phyloP scores from a whole-genome alignment of 371 early-diverging fungal genomes.

The Parasitella parasitica region DNA sequence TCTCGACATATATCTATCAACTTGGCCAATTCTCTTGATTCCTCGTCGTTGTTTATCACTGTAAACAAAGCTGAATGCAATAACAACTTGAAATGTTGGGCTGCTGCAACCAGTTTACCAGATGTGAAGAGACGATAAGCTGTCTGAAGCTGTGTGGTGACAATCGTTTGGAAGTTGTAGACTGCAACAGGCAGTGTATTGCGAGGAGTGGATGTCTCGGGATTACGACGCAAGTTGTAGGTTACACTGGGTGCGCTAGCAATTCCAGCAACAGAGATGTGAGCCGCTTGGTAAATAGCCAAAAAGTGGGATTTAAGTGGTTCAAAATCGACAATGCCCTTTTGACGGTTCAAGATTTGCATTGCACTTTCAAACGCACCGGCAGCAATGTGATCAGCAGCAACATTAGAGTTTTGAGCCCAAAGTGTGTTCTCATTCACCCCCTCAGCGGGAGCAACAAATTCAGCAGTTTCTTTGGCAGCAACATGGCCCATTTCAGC shows the following conservation, averaged over 20 bases:
- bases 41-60: conserved; percentile 53
- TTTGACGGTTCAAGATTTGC: conserved; percentile 87
- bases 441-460: conserved; percentile 74
- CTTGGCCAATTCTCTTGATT: conserved; percentile 75
- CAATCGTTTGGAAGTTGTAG: conserved; percentile 54
- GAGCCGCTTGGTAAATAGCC: conserved; percentile 76
- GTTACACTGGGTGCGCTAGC: conserved; percentile 62
- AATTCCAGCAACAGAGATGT: conserved; percentile 64
- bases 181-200: conserved; percentile 55
- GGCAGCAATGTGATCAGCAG: conserved; percentile 91
- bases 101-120: conserved; percentile 77
- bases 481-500: conserved; percentile 63
- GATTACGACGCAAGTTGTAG: conserved; percentile 64
- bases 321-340: conserved; percentile 86
- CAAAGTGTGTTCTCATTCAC: conserved; percentile 68
- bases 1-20: conserved; percentile 84
- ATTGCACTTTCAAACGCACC: conserved; percentile 94
- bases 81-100: conserved; percentile 70
- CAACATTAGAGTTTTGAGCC: conserved; percentile 80
- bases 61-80: conserved; percentile 76
- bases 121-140: conserved; percentile 77
- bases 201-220: conserved; percentile 54
- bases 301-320: conserved; percentile 87
- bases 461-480: conserved; percentile 63
- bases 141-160: conserved; percentile 65